Evolutionary conservation across 768 basidiomycete genomes (phyloP), one percentile per base, ranked within the genome.

Genomic region (Multifurca ochricompacta): DNA sequence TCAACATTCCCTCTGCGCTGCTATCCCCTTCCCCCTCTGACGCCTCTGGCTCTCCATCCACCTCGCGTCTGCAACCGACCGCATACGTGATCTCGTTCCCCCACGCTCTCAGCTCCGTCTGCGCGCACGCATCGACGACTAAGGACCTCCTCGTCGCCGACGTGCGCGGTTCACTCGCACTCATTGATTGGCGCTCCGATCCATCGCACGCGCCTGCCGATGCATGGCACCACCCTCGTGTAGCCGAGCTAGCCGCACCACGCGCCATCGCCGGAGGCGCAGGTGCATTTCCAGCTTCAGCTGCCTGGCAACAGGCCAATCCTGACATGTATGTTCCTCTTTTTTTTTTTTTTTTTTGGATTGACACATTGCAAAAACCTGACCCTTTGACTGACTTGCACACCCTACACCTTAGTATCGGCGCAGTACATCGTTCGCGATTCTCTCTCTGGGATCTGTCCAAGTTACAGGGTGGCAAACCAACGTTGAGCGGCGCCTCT

Each of bases 111-210:
- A 76, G 72, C 31, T 73, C 83, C 28, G 80, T 91, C 63, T 72
- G 74, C 65, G 77, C 85, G 25, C 90, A 91, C 63, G 81, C 85
- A 3, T 72, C 73, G 13, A 84, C 81, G 28, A 80, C 81, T 72
- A 90, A 86, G 66, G 88, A 88, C 61, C 80, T 91, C 62, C 74
- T 91, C 25, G 83, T 90, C 51, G 78, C 87, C 2, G 89, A 91
- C 68, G 77, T 74, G 50, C 78, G 77, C 32, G 89, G 89, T 31
- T 82, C 81, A 27, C 71, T 91, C 43, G 88, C 83, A 67, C 67
- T 90, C 43, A 80, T 83, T n/a, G 87, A 91, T 70, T 91, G 89
- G 89, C 80, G 84, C 51, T 77, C 82, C 5, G 85, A 89, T 63
- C 83, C 82, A 1, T 74, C 76, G 11, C 75, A 63, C 51, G 62